A percentile compares a stretch with the other conserved stretches of the same genome.
phyloP scores from a whole-genome alignment of 495 filamentous ascomycete genomes.

The Xylaria curta region DNA sequence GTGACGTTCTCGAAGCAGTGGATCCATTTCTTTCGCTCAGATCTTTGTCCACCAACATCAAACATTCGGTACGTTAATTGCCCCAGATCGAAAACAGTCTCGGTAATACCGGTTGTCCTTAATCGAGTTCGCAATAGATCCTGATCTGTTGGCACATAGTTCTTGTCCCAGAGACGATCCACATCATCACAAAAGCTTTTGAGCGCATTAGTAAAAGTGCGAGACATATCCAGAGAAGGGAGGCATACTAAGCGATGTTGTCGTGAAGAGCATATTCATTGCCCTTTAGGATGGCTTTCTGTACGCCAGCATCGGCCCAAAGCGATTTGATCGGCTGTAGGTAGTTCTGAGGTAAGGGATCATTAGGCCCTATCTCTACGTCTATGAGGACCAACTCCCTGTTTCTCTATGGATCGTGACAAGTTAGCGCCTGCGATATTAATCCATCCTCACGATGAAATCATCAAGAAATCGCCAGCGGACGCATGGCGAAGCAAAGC shows the following conservation, averaged over 20 bases:
- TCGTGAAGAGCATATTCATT: constrained; percentile 98
- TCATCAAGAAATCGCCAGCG: background rate
- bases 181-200: constrained; percentile 88
- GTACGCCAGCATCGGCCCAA: constrained; percentile 85
- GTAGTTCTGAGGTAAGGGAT: constrained; percentile 72
- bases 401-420: constrained; percentile 50
- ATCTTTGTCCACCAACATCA: constrained; percentile 95
- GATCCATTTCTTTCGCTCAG: constrained; percentile 99
- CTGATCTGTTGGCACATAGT: constrained; percentile 95
- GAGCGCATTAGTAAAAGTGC: constrained; percentile 21
- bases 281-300: constrained; percentile 83
- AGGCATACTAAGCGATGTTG: constrained; percentile 87
- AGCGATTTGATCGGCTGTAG: constrained; percentile 79
- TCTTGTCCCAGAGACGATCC: constrained; percentile 83
- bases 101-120: constrained; percentile 95
- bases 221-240: background rate
- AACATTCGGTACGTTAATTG: constrained; percentile 98
- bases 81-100: constrained; percentile 94
- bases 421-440: constrained; percentile 36
- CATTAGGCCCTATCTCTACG: constrained; percentile 77
- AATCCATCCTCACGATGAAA: constrained; percentile 22
- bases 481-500: background rate
- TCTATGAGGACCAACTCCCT: constrained; percentile 63
- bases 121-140: constrained; percentile 92
- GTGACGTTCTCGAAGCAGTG: constrained; percentile 99